Evolutionary conservation across 169 alveolate species (phyloP).

Genomic region (Eimeria necatrix): DNA sequence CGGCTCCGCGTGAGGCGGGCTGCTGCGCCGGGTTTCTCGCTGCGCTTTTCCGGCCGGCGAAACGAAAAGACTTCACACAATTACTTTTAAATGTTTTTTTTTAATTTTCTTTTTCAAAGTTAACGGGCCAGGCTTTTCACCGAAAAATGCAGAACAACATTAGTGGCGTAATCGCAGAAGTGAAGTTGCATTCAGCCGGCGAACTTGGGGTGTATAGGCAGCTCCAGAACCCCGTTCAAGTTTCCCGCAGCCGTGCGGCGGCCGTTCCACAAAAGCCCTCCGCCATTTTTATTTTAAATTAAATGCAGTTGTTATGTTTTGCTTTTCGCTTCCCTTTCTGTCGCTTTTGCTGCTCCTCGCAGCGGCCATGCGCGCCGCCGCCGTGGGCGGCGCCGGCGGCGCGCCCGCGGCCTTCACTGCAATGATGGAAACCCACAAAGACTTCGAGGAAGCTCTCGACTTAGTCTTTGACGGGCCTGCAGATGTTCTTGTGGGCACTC

Average conservation of each 20-base stretch:
- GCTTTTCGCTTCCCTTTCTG: not conserved
- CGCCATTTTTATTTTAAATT: too few species aligned
- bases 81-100: too few species aligned
- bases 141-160: too few species aligned
- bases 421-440: constrained; percentile 29
- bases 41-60: too few species aligned
- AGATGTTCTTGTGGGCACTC: constrained; percentile 54
- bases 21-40: too few species aligned
- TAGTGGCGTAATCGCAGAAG: too few species aligned
- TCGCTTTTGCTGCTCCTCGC: not conserved
- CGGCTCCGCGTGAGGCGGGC: too few species aligned
- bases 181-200: not conserved
- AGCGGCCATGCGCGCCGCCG: not conserved
- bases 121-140: too few species aligned
- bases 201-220: constrained; percentile 8
- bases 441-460: not conserved
- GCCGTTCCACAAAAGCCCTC: too few species aligned
- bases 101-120: too few species aligned
- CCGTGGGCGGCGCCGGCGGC: not conserved
- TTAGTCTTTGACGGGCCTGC: constrained; percentile 31
- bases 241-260: too few species aligned
- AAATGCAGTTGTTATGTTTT: not conserved
- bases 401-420: constrained; percentile 21
- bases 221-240: not conserved
- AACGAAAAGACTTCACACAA: too few species aligned